Conservation (phyloP, 2,329 filamentous ascomycete genomes). For the Chaetoscypha palmicola region DNA sequence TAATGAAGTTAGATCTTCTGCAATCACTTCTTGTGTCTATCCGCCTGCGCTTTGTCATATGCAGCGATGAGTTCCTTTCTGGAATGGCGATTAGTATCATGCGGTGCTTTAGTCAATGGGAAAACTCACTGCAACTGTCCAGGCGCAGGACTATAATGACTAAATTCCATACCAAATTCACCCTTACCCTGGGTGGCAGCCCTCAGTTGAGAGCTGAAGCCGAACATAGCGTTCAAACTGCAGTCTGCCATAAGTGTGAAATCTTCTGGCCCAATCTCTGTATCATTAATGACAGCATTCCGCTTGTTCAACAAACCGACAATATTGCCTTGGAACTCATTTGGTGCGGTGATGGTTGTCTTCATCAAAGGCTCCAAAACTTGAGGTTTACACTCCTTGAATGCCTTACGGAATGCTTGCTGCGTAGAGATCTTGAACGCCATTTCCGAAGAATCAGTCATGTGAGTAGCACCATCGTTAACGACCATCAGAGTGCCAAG, state of each 20-base stretch:
- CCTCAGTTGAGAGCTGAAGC: conserved; percentile 83
- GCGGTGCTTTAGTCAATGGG: not conserved
- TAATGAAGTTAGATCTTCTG: not conserved
- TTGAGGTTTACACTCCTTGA: conserved; percentile 70
- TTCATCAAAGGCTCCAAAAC: conserved; percentile 97
- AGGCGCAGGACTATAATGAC: conserved; percentile 84
- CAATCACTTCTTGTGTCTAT: conserved; percentile 35
- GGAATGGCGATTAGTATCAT: conserved; percentile 8
- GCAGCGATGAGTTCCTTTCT: conserved; percentile 61
- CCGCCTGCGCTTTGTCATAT: conserved; percentile 59
- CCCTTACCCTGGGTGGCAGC: conserved; percentile 97
- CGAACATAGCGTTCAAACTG: conserved; percentile 95
- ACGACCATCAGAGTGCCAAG: conserved; percentile 86
- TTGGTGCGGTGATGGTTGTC: conserved; percentile 89
- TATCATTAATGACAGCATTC: conserved; percentile 89
- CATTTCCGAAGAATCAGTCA: conserved; percentile 95
- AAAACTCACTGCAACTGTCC: conserved; percentile 75
- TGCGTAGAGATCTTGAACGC: conserved; percentile 92
- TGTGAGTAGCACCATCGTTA: conserved; percentile 94
- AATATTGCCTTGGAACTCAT: conserved; percentile 95
- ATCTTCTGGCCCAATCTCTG: conserved; percentile 87
- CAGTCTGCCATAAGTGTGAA: conserved; percentile 91
- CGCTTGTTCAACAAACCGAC: conserved; percentile 96
- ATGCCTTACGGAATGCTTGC: conserved; percentile 93
- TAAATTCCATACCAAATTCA: conserved; percentile 98